Base-by-base conservation (phyloP, 2,329 filamentous ascomycete genomes). In the Sphaerulina vaccinii region DNA sequence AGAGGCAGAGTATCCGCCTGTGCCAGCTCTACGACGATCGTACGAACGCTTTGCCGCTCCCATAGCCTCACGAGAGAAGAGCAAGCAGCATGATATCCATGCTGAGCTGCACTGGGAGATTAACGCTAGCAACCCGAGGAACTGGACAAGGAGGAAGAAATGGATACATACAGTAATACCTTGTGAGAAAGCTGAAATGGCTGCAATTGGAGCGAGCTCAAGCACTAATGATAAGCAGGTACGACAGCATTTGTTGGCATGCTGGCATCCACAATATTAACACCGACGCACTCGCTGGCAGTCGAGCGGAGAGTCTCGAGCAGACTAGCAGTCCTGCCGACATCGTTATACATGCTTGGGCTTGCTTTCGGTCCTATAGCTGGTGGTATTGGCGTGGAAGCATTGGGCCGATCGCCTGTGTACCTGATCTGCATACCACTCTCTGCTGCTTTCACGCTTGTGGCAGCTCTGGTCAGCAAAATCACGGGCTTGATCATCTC, bases 401-500 rank as follows among this genome's bases (percentile, higher is more conserved):
- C 87, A 32, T 80, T 78, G 60, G 87, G 87, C 27, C 81, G 87
- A 18, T 77, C 82, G 33, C 67, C 86, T 16, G 87, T 90, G 66
- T 84, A 83, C 51, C 67, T 89, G 57, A 84, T 87, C 67, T 83
- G 81, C 43, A 76, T 88, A 51, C 83, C 79, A 6, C 78, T 83
- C 40, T 86, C 84, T 6, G 81, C 81, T 1, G 79, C 77, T 2
- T 74, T 77, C 55, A 71, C 68, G 0, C 58, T 76, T 0, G 74
- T 71, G 1, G 62, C 71, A 1, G 73, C 72, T 0, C 67, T 75
- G 18, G 67, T 68, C 52, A 84, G 87, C 62, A 84, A 84, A 56
- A 75, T 90, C 33, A 82, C 85, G 63, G 85, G 85, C 0, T 73
- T 91, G 16, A 72, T 88, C 29, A 78, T 90, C 53, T 84, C 81